Base-by-base conservation (phyloP, 306 rosid genomes). In the Alnus rubra region DNA sequence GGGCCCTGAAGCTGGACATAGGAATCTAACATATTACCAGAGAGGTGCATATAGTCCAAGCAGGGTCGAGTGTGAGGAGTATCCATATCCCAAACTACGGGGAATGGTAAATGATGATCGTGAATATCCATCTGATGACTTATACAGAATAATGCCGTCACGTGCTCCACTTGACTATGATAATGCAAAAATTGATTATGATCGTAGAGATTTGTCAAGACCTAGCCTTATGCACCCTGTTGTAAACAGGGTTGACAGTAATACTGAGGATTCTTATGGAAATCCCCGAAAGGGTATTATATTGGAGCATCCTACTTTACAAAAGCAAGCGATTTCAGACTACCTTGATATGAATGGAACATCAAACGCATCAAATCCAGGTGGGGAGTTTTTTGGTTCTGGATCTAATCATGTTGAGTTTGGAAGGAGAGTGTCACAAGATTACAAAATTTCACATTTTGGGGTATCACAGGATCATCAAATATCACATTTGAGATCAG, bases 61-160 rank as follows among this genome's bases (percentile, higher is more conserved):
- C 37, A 85, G 88, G 82, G 51, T 73, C 35, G 90, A 87, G 76
- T 84, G 76, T 45, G 75, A 59, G 45, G 87, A 85, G 71, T 90
- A 86, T 83, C 33, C 75, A 72, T 86, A 67, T 75, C 74, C 87
- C 28, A 88, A 84, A 79, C 82, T 79, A 56, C 88, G 71, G 44
- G 87, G 50, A 87, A 84, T 82, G 60, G 72, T 73, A 39, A 89
- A 80, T 23, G 87, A 84, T 82, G 90, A 90, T 56, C 80, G 18
- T 75, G 87, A 60, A 79, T 82, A 84, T 87, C 83, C 82, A 37
- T 86, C 78, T 76, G 95, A 88, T 79, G 92, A 83, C 68, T 71
- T 78, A 15, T 89, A 80, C 58, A 86, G 89, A 88, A 87, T 82
- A 86, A 72, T 80, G 50, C 89, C 82, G 81, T 85, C 91, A 81